Evolutionary conservation across 2,329 filamentous ascomycete genomes (phyloP).

Genomic region (Hypoxylon sp.): DNA sequence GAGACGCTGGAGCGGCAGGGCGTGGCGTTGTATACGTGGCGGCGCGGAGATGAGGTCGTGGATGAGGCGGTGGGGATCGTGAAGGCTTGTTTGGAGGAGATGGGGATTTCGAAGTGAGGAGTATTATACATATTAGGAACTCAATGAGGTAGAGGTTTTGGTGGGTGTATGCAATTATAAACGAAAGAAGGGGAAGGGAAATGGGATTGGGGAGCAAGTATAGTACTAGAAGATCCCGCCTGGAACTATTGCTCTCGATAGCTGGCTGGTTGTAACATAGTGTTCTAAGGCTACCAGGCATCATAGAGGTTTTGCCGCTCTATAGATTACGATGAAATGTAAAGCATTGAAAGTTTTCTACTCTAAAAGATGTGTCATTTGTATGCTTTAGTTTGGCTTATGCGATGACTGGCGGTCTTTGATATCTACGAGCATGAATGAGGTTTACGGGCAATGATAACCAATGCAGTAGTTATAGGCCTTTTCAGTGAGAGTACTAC

Average conservation of each 20-base stretch:
- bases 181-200: neutral
- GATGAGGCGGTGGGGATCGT: slow-evolving; percentile 76
- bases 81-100: slow-evolving; percentile 65
- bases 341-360: neutral
- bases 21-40: slow-evolving; percentile 80
- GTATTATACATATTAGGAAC: neutral
- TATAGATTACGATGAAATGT: neutral
- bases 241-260: neutral
- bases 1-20: slow-evolving; percentile 72
- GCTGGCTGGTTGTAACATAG: neutral
- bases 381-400: neutral
- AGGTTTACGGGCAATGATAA: neutral
- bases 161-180: neutral
- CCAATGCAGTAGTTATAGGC: too few species aligned
- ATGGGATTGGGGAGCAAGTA: neutral
- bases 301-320: neutral
- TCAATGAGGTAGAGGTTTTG: neutral
- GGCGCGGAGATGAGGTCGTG: slow-evolving; percentile 78
- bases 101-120: slow-evolving; percentile 48
- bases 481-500: too few species aligned
- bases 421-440: neutral
- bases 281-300: neutral
- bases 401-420: neutral
- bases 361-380: neutral
- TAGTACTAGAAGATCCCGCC: neutral